Conservation (phyloP, 2,329 filamentous ascomycete genomes). For the Pseudocercospora vitis region DNA sequence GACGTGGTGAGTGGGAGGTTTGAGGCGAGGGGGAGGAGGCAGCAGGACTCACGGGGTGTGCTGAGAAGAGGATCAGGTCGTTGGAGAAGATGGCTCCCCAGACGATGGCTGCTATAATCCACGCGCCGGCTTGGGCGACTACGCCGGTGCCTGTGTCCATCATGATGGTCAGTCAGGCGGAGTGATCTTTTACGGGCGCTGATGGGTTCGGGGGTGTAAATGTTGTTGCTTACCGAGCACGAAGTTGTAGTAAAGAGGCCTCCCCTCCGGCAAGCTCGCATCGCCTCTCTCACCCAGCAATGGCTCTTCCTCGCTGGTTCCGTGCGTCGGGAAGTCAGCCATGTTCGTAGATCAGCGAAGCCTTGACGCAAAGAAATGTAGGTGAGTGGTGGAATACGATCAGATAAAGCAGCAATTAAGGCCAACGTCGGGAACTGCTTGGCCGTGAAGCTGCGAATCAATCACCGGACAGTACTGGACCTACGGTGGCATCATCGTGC, state of each 20-base stretch:
- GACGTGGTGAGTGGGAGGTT: slow-evolving; percentile 6
- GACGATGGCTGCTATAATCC: slow-evolving; percentile 72
- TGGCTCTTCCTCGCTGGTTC: slow-evolving; percentile 63
- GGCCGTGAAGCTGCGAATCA: slow-evolving; percentile 1
- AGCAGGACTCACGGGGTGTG: slow-evolving; percentile 69
- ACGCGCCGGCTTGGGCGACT: slow-evolving; percentile 74
- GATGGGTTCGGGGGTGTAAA: slow-evolving; percentile 8
- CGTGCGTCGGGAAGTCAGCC: slow-evolving; percentile 1
- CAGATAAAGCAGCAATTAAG: neutral
- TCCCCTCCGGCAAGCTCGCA: slow-evolving; percentile 66
- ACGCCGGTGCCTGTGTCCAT: slow-evolving; percentile 68
- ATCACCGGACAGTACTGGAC: too few species aligned
- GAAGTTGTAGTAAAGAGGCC: slow-evolving; percentile 68
- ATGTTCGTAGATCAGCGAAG: slow-evolving; percentile 1
- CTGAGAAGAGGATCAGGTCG: slow-evolving; percentile 77
- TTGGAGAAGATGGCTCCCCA: slow-evolving; percentile 74
- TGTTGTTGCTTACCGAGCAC: slow-evolving; percentile 63
- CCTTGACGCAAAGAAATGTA: too few species aligned
- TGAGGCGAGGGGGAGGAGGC: neutral
- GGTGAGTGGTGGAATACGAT: too few species aligned
- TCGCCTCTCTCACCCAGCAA: slow-evolving; percentile 71
- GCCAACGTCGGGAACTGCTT: neutral
- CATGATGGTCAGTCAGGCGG: too few species aligned
- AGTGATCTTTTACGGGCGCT: too few species aligned
- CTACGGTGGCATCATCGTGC: neutral